phyloP scores from a whole-genome alignment of 495 filamentous ascomycete genomes.

The Aspergillus nanangensis region DNA sequence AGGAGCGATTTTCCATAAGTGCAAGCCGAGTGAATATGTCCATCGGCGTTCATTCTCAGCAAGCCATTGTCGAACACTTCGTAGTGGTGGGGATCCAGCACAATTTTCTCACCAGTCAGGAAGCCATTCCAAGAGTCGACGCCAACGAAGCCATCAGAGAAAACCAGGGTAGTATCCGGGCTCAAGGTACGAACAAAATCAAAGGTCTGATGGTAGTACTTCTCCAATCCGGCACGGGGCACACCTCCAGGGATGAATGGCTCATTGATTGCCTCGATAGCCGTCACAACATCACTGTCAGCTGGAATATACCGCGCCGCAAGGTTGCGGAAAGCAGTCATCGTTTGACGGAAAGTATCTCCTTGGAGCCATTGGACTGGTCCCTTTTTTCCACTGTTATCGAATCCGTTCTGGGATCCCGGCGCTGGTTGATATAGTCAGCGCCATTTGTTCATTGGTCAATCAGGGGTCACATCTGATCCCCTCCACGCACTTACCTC shows the following conservation, averaged over 20 bases:
- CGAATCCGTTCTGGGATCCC: conserved; percentile 79
- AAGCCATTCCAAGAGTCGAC: conserved; percentile 69
- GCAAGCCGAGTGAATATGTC: conserved; percentile 52
- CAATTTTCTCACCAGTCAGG: conserved; percentile 56
- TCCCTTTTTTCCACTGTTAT: conserved; percentile 68
- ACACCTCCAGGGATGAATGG: conserved; percentile 53
- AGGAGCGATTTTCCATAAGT: conserved; percentile 42
- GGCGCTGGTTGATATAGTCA: conserved; percentile 47
- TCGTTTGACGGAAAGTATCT: conserved; percentile 50
- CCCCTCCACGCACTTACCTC: conserved; percentile 51
- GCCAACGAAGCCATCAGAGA: conserved; percentile 67
- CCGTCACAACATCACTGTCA: conserved; percentile 61
- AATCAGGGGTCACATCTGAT: too few species aligned
- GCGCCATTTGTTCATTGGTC: conserved; percentile 8
- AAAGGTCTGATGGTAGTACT: conserved; percentile 64
- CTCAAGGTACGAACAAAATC: conserved; percentile 47
- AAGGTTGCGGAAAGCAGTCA: conserved; percentile 54
- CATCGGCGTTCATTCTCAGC: conserved; percentile 40
- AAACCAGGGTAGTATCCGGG: conserved; percentile 51
- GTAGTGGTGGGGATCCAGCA: conserved; percentile 68
- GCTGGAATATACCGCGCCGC: conserved; percentile 50
- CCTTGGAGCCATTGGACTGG: conserved; percentile 59
- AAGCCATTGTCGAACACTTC: conserved; percentile 61
- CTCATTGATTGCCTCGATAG: conserved; percentile 73
- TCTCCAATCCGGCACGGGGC: conserved; percentile 44